Evolutionary conservation across 2,329 filamentous ascomycete genomes (phyloP).

Genomic region (Dryadomyces quercivorus): DNA sequence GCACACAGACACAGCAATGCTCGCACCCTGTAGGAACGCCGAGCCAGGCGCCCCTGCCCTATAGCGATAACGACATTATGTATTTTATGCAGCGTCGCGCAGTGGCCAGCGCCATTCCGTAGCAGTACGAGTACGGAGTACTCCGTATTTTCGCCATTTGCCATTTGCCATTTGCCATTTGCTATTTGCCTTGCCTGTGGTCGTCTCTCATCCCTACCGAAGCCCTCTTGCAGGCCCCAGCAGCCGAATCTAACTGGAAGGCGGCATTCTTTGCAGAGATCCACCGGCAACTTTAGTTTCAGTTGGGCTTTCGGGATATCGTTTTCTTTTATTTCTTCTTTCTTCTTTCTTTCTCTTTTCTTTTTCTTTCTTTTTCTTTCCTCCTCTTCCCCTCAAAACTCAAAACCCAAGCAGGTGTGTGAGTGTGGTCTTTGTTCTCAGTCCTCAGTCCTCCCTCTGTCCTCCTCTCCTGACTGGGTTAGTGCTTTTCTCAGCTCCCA

Average conservation of each 20-base stretch:
- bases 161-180: no score
- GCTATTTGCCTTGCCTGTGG: no score
- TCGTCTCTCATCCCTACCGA: no score
- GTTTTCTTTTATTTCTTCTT: not conserved
- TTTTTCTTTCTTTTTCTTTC: not conserved
- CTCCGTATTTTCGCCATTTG: no score
- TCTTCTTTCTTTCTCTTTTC: not conserved
- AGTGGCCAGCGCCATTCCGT: no score
- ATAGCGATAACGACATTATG: not conserved
- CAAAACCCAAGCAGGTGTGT: no score
- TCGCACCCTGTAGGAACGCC: no score
- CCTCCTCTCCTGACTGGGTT: not conserved
- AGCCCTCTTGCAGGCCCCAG: not conserved
- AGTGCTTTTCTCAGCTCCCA: conserved; percentile 1
- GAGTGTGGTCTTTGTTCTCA: not conserved
- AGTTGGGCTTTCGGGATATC: not conserved
- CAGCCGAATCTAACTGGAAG: not conserved
- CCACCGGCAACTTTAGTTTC: not conserved
- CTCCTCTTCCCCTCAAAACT: not conserved
- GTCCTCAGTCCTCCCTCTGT: not conserved
- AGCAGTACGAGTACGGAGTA: no score
- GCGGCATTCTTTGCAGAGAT: not conserved
- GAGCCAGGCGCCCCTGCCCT: not conserved
- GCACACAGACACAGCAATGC: no score
- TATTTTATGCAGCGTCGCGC: not conserved